Conservation (phyloP, 306 rosid genomes). For the Ormosia emarginata region DNA sequence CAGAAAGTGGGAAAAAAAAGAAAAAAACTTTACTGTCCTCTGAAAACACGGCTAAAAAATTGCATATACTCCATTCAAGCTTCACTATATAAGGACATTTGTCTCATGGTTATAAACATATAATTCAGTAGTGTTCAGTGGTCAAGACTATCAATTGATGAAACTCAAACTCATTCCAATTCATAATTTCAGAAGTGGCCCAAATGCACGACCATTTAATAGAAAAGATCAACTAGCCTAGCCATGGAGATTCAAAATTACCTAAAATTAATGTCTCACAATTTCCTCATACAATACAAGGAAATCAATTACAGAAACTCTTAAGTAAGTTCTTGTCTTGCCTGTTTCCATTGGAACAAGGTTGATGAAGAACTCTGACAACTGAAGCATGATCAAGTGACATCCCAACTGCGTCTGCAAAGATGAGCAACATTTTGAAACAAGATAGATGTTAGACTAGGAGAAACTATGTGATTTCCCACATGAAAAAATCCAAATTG, state of each 20-base stretch:
- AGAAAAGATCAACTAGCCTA: conserved; percentile 7
- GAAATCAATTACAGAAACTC: conserved; percentile 34
- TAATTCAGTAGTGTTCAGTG: background rate
- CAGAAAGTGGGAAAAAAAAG: background rate
- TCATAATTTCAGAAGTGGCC: background rate
- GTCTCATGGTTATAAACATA: background rate
- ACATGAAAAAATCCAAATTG: background rate
- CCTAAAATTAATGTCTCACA: conserved; percentile 16
- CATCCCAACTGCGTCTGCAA: conserved; percentile 75
- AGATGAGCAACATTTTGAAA: conserved; percentile 19
- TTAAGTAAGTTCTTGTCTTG: conserved; percentile 36
- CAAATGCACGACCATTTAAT: background rate
- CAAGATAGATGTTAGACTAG: background rate
- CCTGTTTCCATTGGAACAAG: conserved; percentile 78
- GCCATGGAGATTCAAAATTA: conserved; percentile 19
- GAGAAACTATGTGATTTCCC: conserved; percentile 5
- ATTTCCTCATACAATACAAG: conserved; percentile 16
- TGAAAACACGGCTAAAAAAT: background rate
- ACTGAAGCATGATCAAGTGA: conserved; percentile 72
- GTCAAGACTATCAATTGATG: conserved; percentile 8
- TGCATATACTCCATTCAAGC: background rate
- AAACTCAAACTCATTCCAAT: background rate
- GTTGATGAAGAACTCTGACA: conserved; percentile 77
- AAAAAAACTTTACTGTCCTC: background rate
- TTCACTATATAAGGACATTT: background rate